phyloP scores from a whole-genome alignment of 305 asterid genomes.

The Fraxinus paxiana region DNA sequence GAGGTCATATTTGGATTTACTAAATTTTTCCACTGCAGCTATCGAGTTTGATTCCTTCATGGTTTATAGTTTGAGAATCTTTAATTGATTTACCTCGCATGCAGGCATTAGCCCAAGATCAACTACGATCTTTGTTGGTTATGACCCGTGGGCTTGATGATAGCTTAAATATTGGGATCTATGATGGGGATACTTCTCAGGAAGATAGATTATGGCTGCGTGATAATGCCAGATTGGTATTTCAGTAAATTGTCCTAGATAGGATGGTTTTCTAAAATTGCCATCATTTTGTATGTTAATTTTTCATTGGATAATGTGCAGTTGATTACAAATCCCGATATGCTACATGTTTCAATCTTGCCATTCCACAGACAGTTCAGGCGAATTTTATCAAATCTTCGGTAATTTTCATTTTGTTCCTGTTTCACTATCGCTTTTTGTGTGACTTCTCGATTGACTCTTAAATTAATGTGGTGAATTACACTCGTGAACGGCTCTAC shows the following conservation, averaged over 20 bases:
- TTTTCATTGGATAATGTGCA: conserved; percentile 42
- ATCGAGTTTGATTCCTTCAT: conserved; percentile 15
- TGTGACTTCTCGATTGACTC: conserved; percentile 11
- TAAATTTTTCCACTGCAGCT: conserved; percentile 9
- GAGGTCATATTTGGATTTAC: conserved; percentile 22
- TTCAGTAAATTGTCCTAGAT: conserved; percentile 25
- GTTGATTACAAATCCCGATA: conserved; percentile 95
- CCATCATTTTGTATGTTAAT: conserved; percentile 21
- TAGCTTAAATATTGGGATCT: conserved; percentile 73
- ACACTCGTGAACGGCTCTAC: conserved; percentile 2
- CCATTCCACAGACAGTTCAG: conserved; percentile 77
- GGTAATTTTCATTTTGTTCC: conserved; percentile 41
- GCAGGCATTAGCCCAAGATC: conserved; percentile 99
- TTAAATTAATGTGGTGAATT: conserved; percentile 14
- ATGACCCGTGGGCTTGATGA: conserved; percentile 56
- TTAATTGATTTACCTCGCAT: conserved; percentile 25
- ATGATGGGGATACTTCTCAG: conserved; percentile 92
- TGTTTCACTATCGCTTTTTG: conserved; percentile 22
- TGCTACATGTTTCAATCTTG: conserved; percentile 87
- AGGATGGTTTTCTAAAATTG: conserved; percentile 14
- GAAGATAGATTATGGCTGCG: conserved; percentile 76
- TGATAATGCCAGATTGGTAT: conserved; percentile 88
- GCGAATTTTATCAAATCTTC: conserved; percentile 72
- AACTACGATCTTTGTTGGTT: conserved; percentile 61
- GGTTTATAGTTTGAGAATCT: conserved; percentile 15